These are phyloP conservation scores for Cyclocybe cylindracea DNA, from an alignment of 768 basidiomycete species.

Conservation along the genomic window DNA sequence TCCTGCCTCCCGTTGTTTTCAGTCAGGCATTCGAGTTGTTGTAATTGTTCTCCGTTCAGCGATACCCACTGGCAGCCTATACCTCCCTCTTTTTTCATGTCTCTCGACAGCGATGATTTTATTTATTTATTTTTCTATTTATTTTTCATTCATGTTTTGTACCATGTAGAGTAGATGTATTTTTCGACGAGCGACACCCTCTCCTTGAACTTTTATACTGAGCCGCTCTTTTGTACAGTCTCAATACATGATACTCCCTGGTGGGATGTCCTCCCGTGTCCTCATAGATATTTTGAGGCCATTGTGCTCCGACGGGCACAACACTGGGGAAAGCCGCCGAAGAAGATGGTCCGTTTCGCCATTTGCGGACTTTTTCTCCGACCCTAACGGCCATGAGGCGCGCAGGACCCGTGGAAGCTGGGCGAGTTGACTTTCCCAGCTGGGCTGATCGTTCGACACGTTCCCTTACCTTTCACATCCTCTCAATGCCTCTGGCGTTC, in stretches of 20 bases:
- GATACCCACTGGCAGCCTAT: neutral
- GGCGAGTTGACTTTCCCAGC: constrained; percentile 14
- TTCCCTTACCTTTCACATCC: neutral
- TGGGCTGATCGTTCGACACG: constrained; percentile 1
- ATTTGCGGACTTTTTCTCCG: constrained; percentile 4
- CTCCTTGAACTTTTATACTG: too few relatives aligned
- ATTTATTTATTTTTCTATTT: neutral
- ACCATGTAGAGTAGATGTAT: too few relatives aligned
- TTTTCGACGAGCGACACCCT: too few relatives aligned
- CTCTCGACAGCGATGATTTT: neutral
- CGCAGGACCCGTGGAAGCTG: constrained; percentile 12
- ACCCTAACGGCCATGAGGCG: constrained; percentile 16
- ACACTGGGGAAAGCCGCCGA: neutral
- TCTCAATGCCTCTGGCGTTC: neutral
- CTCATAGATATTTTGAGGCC: neutral
- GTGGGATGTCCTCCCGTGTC: too few relatives aligned
- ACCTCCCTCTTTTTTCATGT: neutral
- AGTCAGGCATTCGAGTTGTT: neutral
- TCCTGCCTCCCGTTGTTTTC: neutral
- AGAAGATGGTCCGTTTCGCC: neutral
- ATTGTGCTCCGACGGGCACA: neutral
- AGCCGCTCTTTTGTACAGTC: too few relatives aligned
- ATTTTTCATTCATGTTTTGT: neutral
- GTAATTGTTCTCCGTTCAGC: neutral
- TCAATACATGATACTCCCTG: too few relatives aligned